A percentile compares a stretch with the other conserved stretches of the same genome.
phyloP scores from a whole-genome alignment of 129 eudicot species.

The Lonicera japonica region DNA sequence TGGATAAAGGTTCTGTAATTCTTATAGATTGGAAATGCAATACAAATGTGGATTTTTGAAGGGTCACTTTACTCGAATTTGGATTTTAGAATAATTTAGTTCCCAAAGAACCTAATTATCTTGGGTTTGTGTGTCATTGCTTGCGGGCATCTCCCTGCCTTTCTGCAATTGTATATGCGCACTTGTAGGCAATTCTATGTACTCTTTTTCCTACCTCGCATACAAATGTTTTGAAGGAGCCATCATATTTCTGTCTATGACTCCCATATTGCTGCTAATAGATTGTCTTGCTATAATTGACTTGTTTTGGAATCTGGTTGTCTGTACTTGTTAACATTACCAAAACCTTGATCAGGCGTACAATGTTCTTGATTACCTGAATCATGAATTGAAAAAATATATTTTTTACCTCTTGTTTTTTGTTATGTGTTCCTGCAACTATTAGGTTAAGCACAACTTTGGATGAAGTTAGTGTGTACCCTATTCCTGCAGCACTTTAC shows the following conservation, averaged over 20 bases:
- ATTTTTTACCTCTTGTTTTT: slow-evolving; percentile 6
- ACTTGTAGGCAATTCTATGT: not conserved
- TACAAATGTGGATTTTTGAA: no score
- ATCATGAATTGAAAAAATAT: not conserved
- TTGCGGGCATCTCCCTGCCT: no score
- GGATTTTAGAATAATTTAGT: no score
- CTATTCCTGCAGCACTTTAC: slow-evolving; percentile 98
- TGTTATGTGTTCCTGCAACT: slow-evolving; percentile 5
- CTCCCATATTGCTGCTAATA: not conserved
- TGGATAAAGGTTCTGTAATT: no score
- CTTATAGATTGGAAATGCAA: no score
- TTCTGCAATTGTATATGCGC: no score
- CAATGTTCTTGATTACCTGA: not conserved
- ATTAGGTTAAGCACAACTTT: slow-evolving; percentile 80
- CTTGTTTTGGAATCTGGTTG: not conserved
- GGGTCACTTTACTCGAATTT: no score
- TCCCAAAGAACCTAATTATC: no score
- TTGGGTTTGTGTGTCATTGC: no score
- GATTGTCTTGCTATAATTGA: not conserved
- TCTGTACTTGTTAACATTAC: not conserved
- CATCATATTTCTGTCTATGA: not conserved
- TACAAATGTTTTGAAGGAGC: not conserved
- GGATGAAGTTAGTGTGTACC: slow-evolving; percentile 90
- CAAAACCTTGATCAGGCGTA: not conserved
- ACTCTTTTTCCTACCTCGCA: not conserved